phyloP scores from a whole-genome alignment of 2,329 filamentous ascomycete species.

The Orbilia javanica region DNA sequence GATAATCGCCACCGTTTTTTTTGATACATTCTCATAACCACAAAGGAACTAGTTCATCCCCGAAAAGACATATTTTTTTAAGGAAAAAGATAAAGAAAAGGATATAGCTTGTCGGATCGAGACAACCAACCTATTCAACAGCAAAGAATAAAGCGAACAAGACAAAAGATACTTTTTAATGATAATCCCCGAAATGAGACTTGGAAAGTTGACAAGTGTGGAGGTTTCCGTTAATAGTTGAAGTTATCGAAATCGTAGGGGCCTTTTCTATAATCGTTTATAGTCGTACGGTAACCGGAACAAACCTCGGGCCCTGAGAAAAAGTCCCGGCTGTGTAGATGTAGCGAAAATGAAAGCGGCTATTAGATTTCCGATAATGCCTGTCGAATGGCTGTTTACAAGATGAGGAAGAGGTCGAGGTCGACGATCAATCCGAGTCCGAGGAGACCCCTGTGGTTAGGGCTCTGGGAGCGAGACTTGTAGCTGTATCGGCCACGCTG shows the following conservation, averaged over 20 bases:
- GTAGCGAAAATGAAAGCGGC: background rate
- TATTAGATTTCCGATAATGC: background rate
- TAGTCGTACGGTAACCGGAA: conserved; percentile 18
- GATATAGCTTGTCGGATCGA: conserved; percentile 45
- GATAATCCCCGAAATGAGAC: conserved; percentile 17
- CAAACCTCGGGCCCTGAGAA: conserved; percentile 49
- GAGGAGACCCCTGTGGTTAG: background rate
- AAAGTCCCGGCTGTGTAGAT: conserved; percentile 20
- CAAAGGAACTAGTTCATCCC: conserved; percentile 11
- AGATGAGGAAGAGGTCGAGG: conserved; percentile 16
- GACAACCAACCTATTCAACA: conserved; percentile 32
- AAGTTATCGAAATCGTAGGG: background rate
- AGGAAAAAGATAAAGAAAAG: conserved; percentile 25
- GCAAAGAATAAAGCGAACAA: conserved; percentile 27
- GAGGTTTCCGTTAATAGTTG: conserved; percentile 15
- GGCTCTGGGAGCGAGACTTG: conserved; percentile 25
- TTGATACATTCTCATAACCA: conserved; percentile 39
- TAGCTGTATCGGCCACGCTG: conserved; percentile 46
- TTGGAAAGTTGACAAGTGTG: background rate
- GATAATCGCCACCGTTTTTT: conserved; percentile 33
- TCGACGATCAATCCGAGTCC: conserved; percentile 29
- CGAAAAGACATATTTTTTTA: conserved; percentile 1
- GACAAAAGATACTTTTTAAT: conserved; percentile 25
- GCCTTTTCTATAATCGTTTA: background rate
- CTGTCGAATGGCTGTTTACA: conserved; percentile 25